These are phyloP conservation scores for Mycosphaerella arachidis DNA, from an alignment of 2,329 filamentous ascomycete genomes.

Conservation along the genomic window DNA sequence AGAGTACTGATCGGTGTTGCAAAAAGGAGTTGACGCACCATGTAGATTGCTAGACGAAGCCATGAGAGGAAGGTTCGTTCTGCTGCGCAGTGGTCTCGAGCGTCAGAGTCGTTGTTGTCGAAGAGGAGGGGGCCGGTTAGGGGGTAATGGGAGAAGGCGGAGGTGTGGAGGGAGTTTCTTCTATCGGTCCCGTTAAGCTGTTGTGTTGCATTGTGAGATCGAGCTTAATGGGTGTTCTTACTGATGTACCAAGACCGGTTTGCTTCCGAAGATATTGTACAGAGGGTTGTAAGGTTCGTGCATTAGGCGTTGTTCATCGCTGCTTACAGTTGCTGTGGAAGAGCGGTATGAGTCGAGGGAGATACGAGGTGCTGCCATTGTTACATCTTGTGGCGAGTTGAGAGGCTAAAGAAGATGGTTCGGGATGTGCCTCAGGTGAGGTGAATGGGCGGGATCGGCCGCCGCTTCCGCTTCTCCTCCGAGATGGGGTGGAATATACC, in stretches of 20 bases:
- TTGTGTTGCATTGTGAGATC: not conserved
- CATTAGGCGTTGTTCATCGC: constrained; percentile 27
- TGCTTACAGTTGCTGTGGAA: constrained; percentile 8
- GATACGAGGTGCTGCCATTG: not conserved
- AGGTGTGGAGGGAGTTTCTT: constrained; percentile 39
- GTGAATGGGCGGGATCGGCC: not conserved
- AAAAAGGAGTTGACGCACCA: constrained; percentile 67
- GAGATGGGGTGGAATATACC: not conserved
- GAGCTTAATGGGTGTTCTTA: constrained; percentile 26
- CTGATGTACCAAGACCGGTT: constrained; percentile 49
- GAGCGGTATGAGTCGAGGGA: constrained; percentile 4
- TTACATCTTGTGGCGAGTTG: not conserved
- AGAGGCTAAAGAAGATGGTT: not conserved
- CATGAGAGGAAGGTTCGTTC: constrained; percentile 86
- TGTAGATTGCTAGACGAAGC: constrained; percentile 82
- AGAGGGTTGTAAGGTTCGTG: constrained; percentile 46
- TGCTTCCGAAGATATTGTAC: constrained; percentile 46
- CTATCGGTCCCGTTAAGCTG: constrained; percentile 20
- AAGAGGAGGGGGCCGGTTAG: constrained; percentile 65
- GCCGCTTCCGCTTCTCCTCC: not conserved
- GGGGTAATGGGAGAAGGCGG: constrained; percentile 58
- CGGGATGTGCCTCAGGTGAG: not conserved
- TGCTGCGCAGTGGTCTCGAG: constrained; percentile 73
- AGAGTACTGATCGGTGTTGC: too few relatives aligned
- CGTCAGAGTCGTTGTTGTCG: constrained; percentile 69